These are phyloP conservation scores for Sicyos edulis DNA, from an alignment of 306 rosid species.

Conservation along the genomic window DNA sequence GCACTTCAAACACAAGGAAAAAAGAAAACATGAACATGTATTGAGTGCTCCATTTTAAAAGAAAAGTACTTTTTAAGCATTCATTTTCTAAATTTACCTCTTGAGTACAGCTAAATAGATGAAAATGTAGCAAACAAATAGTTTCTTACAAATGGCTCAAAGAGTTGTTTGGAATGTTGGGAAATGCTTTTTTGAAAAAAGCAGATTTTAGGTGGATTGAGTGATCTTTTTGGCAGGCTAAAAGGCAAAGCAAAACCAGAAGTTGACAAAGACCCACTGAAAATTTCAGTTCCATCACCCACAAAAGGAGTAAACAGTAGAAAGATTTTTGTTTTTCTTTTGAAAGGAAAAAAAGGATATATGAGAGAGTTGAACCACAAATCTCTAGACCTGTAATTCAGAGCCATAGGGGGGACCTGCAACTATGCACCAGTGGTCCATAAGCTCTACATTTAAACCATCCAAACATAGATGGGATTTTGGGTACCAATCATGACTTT, in stretches of 20 bases:
- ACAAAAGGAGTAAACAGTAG: background rate
- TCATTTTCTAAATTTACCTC: background rate
- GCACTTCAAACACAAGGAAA: background rate
- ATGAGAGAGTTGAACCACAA: background rate
- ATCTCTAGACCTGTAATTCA: background rate
- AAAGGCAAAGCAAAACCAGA: slow-evolving; percentile 12
- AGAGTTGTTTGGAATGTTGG: background rate
- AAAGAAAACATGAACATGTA: background rate
- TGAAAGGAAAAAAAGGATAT: background rate
- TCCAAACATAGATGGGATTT: slow-evolving; percentile 1
- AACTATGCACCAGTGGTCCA: background rate
- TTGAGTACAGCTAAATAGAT: background rate
- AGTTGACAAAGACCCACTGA: background rate
- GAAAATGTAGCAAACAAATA: background rate
- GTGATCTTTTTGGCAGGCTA: slow-evolving; percentile 9
- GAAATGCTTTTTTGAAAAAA: background rate
- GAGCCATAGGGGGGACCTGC: slow-evolving; percentile 12
- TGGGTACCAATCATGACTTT: background rate
- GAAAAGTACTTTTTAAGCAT: background rate
- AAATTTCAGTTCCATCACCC: background rate
- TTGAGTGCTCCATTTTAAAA: background rate
- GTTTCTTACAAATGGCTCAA: background rate
- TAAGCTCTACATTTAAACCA: background rate
- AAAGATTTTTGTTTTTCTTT: background rate
- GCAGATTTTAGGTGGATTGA: slow-evolving; percentile 4